Conservation (phyloP, 441 rosid species). For the Corymbia calophylla region DNA sequence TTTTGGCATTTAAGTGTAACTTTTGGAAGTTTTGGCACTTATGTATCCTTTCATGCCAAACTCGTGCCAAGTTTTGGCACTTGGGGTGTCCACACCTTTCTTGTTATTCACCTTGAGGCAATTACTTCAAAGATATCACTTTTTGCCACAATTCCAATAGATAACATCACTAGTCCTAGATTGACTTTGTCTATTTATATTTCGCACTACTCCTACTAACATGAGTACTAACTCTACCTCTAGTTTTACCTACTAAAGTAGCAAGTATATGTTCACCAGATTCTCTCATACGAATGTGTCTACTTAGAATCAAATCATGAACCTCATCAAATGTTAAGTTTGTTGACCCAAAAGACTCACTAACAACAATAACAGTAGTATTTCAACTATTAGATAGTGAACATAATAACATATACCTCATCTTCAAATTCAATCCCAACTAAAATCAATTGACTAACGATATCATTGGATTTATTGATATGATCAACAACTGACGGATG, state of each 20-base stretch:
- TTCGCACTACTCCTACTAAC: neutral
- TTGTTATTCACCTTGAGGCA: fast-evolving
- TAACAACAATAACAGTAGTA: neutral
- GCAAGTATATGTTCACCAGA: fast-evolving
- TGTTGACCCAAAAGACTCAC: fast-evolving
- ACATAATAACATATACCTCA: neutral
- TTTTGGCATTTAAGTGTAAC: too few relatives aligned
- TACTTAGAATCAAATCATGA: fast-evolving
- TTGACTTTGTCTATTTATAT: too few relatives aligned
- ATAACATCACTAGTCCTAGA: fast-evolving
- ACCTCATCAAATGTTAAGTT: neutral
- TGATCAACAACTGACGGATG: too few relatives aligned
- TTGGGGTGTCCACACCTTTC: fast-evolving
- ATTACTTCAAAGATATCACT: neutral
- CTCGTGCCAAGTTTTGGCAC: too few relatives aligned
- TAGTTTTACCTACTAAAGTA: neutral
- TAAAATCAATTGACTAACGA: neutral
- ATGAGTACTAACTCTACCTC: fast-evolving
- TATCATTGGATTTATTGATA: neutral
- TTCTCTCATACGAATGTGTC: fast-evolving
- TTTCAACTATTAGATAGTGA: neutral
- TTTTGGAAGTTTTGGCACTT: too few relatives aligned
- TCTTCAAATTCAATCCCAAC: too few relatives aligned
- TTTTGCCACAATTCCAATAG: neutral
- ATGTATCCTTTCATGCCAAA: too few relatives aligned